Base-by-base conservation (phyloP, 2,329 filamentous ascomycete species). In the Colletotrichum liriopes region DNA sequence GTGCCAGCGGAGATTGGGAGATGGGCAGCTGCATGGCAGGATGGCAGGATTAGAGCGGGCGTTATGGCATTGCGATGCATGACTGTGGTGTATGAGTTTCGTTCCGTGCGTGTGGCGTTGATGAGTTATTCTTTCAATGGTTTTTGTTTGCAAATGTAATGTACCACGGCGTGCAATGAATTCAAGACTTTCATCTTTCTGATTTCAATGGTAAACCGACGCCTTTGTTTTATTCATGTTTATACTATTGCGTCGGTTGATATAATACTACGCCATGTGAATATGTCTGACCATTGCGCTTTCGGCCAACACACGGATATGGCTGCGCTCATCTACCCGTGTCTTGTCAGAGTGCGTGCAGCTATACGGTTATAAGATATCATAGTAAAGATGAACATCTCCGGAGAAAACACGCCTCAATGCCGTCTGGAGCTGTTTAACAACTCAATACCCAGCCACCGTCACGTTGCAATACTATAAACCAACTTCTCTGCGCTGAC, bases 401-500 rank as follows among this genome's bases (percentile, higher is more conserved):
- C 4, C 3, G 4, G 29, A 3, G 4, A 32, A 32, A 32, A 32
- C 29, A 32, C 29, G 6, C 29, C 3, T 2, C 23, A 26, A 2
- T 26, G 2, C 9, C 6, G 5, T 20, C 18, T 20, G 11, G 7
- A 47, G 7, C 20, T 18, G 2, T 47, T 47, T 9, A n/a, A 11
- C 2, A n/a, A n/a, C n/a, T 18, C 9, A 2, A n/a, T 9, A 8
- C 20, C 20, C 8, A 20, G n/a, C 9, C n/a, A 23, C 3, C 6
- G 11, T 12, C n/a, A 11, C 12, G 6, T 1, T 18, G 14, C 7
- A 16, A 62, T 20, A 3, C 7, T 37, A 29, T 81, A 81, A 0
- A 81, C 79, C 12, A 84, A 61, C 75, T 85, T 86, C 75, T 86
- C 83, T 0, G 77, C 82, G 65, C 82, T 83, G 0, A 85, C 76